Base-by-base conservation (phyloP, 306 rosid genomes). In the Gynostemma pentaphyllum region DNA sequence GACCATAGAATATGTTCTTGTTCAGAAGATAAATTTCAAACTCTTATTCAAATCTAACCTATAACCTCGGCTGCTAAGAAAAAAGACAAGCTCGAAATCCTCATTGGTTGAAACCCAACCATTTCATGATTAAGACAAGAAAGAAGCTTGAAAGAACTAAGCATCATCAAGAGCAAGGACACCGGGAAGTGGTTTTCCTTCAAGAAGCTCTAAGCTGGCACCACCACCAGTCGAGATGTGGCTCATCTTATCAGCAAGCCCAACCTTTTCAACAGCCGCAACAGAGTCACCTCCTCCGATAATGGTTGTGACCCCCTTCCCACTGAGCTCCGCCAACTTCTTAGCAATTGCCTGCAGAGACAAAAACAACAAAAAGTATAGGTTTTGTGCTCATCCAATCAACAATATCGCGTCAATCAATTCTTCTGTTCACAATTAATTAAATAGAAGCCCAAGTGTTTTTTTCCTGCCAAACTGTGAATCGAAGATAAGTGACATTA, bases 121-220 rank as follows among this genome's bases (percentile, higher is more conserved):
- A n/a, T n/a, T 12, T 59, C 2, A 36, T 30, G 29, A 59, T 21
- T 37, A 59, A 39, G 29, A 36, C 64, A 59, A 2, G 30, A 30
- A 59, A 59, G 37, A 59, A 2, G 30, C 10, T n/a, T 30, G 9
- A 57, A 46, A 37, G 45, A 12, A 4, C 19, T 4, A 91, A 45
- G 96, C 98, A 48, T 88, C 87, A 57, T 86, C 76, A 21, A 88
- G 96, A 44, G 96, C 98, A 51, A 86, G 88, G 69, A 92, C 98
- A 34, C 95, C 98, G 14, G 98, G 98, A 72, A 92, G 98, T 52
- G 70, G 45, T 75, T 92, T 92, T 37, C 96, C 98, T 76, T 92
- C 98, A 51, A 92, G 98, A 78, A 91, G 96, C 95, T 88, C 98
- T 48, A 91, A 82, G 85, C 98, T 91, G 70, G 98, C 98, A 70